Evolutionary conservation across 225 moss, liverwort and hornwort species (phyloP).

Genomic region (Sphagnum contortum): DNA sequence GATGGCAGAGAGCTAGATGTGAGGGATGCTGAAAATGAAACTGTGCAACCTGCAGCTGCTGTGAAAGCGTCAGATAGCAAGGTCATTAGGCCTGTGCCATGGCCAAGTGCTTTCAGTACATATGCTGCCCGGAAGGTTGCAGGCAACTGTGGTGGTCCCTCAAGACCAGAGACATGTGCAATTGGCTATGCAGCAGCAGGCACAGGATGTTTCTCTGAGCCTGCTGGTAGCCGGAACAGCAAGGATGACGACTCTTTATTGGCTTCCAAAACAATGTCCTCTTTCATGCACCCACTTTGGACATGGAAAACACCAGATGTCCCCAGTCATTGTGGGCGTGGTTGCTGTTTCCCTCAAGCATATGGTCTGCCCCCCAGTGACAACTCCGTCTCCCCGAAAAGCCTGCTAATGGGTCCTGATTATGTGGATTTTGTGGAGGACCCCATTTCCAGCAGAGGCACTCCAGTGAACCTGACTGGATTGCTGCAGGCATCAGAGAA

Average conservation of each 20-base stretch:
- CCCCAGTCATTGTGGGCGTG: conserved; percentile 63
- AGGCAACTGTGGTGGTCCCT: conserved; percentile 3
- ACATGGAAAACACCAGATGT: conserved; percentile 46
- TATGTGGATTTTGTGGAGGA: conserved; percentile 54
- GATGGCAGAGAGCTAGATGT: conserved; percentile 3
- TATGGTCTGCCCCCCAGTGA: conserved; percentile 20
- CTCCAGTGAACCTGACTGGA: conserved; percentile 1
- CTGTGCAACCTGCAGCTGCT: conserved; percentile 3
- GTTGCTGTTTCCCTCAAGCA: conserved; percentile 54
- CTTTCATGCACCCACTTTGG: conserved; percentile 25
- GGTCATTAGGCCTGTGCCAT: conserved; percentile 56
- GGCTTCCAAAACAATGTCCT: conserved; percentile 19
- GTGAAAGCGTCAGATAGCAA: conserved; percentile 6
- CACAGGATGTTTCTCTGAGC: too few relatives aligned
- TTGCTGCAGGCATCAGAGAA: conserved; percentile 1
- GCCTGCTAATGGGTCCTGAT: conserved; percentile 74
- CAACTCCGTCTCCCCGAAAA: conserved; percentile 52
- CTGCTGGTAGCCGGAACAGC: too few relatives aligned
- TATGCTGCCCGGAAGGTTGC: conserved; percentile 46
- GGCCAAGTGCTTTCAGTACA: conserved; percentile 72
- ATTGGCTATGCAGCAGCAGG: conserved; percentile 8
- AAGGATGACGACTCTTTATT: conserved; percentile 42
- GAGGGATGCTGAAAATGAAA: conserved; percentile 13
- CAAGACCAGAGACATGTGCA: conserved; percentile 1
- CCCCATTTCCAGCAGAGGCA: conserved; percentile 2